Percentiles rank a stretch among this genome's conserved stretches.
phyloP scores from a whole-genome alignment of 1,284 basidiomycete genomes.

The Ganoderma leucocontextum region DNA sequence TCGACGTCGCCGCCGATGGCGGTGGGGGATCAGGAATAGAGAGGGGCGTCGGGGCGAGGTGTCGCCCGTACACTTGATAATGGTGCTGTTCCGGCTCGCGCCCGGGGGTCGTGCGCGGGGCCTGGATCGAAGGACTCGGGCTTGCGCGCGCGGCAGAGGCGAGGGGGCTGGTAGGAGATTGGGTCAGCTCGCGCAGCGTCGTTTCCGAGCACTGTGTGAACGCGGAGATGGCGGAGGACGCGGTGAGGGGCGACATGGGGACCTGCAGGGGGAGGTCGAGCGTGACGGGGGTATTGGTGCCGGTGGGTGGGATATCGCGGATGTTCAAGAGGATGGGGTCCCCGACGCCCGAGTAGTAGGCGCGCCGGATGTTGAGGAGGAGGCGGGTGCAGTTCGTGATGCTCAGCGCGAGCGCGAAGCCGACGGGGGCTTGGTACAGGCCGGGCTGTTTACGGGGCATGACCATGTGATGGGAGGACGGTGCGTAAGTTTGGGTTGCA shows the following conservation, averaged over 20 bases:
- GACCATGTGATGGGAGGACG: background rate
- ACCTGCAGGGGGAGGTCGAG: constrained; percentile 17
- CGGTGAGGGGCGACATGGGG: constrained; percentile 10
- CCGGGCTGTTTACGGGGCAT: constrained; percentile 26
- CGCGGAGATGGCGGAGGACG: constrained; percentile 14
- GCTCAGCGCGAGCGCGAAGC: constrained; percentile 38
- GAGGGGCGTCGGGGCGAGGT: background rate
- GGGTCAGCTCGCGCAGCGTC: constrained; percentile 24
- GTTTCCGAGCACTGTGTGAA: constrained; percentile 16
- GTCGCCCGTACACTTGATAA: constrained; percentile 3
- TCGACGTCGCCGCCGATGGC: constrained; percentile 19
- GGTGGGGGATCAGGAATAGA: background rate
- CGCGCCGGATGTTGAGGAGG: constrained; percentile 40
- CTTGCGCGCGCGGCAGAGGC: background rate
- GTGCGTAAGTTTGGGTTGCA: background rate
- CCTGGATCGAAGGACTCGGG: constrained; percentile 2
- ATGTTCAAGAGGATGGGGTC: constrained; percentile 30
- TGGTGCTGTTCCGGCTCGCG: constrained; percentile 2
- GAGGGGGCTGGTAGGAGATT: constrained; percentile 13
- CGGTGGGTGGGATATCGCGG: constrained; percentile 16
- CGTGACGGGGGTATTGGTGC: constrained; percentile 21
- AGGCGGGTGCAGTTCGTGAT: constrained; percentile 41
- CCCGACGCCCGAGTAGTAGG: constrained; percentile 37
- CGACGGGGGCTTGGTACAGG: constrained; percentile 36
- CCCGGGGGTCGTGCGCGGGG: background rate